Evolutionary conservation across 2,329 filamentous ascomycete genomes (phyloP).

Genomic region (Aspergillus brasiliensis): DNA sequence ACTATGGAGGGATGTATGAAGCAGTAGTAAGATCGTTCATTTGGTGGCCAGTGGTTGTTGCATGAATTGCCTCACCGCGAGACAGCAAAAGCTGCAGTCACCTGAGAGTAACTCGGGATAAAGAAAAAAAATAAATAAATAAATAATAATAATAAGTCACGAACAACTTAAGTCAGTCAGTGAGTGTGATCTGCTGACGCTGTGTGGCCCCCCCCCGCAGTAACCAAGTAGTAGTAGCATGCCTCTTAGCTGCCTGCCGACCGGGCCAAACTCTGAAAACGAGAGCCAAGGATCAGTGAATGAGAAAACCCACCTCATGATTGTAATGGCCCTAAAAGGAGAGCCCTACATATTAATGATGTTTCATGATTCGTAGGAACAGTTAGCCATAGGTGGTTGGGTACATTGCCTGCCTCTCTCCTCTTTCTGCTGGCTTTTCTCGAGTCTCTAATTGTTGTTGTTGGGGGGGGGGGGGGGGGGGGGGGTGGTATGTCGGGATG

Average conservation of each 20-base stretch:
- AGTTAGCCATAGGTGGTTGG: background rate
- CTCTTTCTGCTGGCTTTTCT: no score
- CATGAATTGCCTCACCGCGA: background rate
- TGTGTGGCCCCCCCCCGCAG: conserved; percentile 5
- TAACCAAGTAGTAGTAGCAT: conserved; percentile 2
- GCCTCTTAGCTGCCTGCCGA: background rate
- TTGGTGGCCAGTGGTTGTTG: background rate
- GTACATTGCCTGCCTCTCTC: background rate
- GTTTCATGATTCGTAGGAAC: background rate
- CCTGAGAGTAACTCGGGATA: background rate
- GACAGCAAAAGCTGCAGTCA: conserved; percentile 1
- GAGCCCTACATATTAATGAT: background rate
- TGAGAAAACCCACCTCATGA: background rate
- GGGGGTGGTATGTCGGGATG: background rate
- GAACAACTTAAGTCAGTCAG: background rate
- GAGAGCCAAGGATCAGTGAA: conserved; percentile 7
- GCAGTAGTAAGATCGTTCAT: background rate
- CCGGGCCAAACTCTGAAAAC: conserved; percentile 7
- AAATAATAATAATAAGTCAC: background rate
- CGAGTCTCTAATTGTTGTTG: background rate
- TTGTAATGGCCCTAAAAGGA: background rate
- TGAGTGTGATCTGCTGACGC: conserved; percentile 10
- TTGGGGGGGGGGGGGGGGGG: no score
- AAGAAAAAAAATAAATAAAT: no score
- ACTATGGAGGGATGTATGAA: background rate